Conservation (phyloP, 192 early-diverging fungal genomes). For the Coemansia sp. region DNA sequence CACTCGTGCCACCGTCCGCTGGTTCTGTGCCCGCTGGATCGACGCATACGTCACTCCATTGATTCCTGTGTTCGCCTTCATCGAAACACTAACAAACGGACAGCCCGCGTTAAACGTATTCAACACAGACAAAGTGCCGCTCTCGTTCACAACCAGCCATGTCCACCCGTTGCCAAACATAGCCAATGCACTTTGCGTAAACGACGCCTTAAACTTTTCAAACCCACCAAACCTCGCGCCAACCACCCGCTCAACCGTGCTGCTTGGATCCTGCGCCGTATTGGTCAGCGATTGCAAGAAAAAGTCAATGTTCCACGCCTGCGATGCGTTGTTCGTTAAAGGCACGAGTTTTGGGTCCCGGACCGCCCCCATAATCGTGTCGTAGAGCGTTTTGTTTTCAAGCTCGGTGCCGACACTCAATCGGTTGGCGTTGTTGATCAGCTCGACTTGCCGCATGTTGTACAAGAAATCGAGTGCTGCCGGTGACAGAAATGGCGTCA, state of each 20-base stretch:
- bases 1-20: constrained; percentile 30
- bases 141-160: constrained; percentile 50
- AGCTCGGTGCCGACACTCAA: constrained; percentile 43
- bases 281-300: constrained; percentile 47
- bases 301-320: constrained; percentile 58
- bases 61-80: constrained; percentile 2
- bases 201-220: constrained; percentile 45
- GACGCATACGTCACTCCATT: constrained; percentile 28
- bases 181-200: constrained; percentile 33
- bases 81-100: constrained; percentile 43
- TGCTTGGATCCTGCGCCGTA: constrained; percentile 17
- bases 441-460: constrained; percentile 47
- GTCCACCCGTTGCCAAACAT: constrained; percentile 58
- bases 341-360: constrained; percentile 33
- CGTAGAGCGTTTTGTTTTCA: constrained; percentile 33
- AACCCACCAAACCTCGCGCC: constrained; percentile 37
- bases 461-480: constrained; percentile 47
- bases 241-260: constrained; percentile 30
- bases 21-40: constrained; percentile 19
- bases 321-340: constrained; percentile 52
- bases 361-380: constrained; percentile 34
- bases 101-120: constrained; percentile 51
- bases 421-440: constrained; percentile 51
- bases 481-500: constrained; percentile 43
- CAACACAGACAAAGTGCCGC: constrained; percentile 43